phyloP scores from a whole-genome alignment of 495 filamentous ascomycete species.

The Aspergillus homomorphus region DNA sequence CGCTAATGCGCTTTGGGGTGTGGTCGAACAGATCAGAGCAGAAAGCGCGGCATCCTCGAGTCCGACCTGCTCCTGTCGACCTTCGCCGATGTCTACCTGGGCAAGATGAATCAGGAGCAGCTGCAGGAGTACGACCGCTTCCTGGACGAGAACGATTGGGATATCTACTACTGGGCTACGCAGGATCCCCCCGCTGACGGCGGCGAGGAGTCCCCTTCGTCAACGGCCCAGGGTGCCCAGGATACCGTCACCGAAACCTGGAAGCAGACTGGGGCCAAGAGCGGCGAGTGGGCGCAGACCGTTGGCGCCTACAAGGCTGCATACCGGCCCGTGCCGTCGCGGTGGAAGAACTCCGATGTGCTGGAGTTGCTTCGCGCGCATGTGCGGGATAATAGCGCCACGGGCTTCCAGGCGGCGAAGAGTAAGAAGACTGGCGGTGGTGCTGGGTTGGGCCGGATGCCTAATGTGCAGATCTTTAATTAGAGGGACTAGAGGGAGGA shows the following conservation, averaged over 20 bases:
- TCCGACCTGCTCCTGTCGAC: constrained; percentile 94
- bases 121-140: constrained; percentile 86
- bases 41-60: constrained; percentile 94
- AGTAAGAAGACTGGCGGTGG: constrained; percentile 47
- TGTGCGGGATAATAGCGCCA: constrained; percentile 60
- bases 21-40: constrained; percentile 74
- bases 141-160: constrained; percentile 99
- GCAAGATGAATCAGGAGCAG: constrained; percentile 66
- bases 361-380: constrained; percentile 73
- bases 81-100: constrained; percentile 79
- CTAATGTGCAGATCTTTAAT: constrained; percentile 51
- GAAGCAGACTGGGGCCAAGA: constrained; percentile 50
- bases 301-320: constrained; percentile 91
- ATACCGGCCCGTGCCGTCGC: constrained; percentile 79
- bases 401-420: constrained; percentile 49
- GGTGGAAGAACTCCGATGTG: constrained; percentile 83
- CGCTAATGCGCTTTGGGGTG: neutral
- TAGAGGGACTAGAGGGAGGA: constrained; percentile 14
- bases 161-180: constrained; percentile 99
- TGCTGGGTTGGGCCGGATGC: constrained; percentile 50
- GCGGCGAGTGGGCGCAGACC: constrained; percentile 95
- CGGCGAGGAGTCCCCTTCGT: constrained; percentile 25
- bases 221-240: constrained; percentile 27
- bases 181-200: constrained; percentile 65
- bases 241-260: constrained; percentile 52